phyloP scores from a whole-genome alignment of 2,329 filamentous ascomycete genomes.

The Hypoxylon sp. region DNA sequence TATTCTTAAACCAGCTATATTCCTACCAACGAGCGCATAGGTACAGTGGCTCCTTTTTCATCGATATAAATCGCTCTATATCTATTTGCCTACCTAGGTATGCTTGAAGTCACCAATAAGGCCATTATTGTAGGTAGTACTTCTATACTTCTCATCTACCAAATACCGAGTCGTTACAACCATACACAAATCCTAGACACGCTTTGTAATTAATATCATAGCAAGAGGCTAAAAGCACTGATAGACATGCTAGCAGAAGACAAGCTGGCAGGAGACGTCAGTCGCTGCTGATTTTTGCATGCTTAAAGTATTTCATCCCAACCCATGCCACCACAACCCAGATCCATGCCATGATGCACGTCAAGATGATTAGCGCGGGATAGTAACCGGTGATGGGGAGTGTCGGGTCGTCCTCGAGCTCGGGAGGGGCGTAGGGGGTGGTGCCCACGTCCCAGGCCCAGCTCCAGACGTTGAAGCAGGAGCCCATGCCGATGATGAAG shows the following conservation, averaged over 20 bases:
- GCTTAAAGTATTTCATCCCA: constrained; percentile 98
- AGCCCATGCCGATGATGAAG: constrained; percentile 96
- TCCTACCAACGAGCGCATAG: too few relatives aligned
- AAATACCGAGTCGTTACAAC: background rate
- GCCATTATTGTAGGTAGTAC: background rate
- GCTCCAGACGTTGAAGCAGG: constrained; percentile 92
- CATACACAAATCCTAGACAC: background rate
- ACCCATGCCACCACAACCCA: constrained; percentile 98
- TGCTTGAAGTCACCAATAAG: too few relatives aligned
- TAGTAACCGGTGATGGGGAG: constrained; percentile 97
- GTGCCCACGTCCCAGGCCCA: constrained; percentile 99
- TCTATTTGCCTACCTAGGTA: too few relatives aligned
- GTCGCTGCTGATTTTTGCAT: constrained; percentile 84
- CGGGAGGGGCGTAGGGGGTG: constrained; percentile 92
- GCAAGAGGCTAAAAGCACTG: background rate
- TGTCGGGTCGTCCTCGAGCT: constrained; percentile 93
- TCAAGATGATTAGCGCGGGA: constrained; percentile 90
- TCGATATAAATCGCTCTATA: too few relatives aligned
- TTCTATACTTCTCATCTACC: background rate
- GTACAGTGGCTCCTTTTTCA: too few relatives aligned
- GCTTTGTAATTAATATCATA: constrained; percentile 8
- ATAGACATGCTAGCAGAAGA: background rate
- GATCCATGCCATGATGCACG: constrained; percentile 96
- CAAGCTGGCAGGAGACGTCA: constrained; percentile 45
- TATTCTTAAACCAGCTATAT: too few relatives aligned